Percentiles rank a stretch among this genome's conserved stretches.
Evolutionary conservation across 257 asterid genomes (phyloP).

Genomic region (Solanum chiquidenum): DNA sequence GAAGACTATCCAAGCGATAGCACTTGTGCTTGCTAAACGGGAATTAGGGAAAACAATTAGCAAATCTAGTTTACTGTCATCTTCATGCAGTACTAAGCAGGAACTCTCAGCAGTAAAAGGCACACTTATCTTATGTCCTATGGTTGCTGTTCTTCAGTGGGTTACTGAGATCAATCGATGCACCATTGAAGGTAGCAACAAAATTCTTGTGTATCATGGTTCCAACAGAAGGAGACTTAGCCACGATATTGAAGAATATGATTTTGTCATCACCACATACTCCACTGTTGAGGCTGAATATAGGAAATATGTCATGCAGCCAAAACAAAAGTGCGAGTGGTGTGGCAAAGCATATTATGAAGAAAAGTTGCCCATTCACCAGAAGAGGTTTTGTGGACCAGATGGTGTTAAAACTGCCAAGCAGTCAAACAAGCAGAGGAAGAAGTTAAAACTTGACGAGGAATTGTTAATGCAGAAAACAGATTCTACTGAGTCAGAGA

Average conservation of each 20-base stretch:
- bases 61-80: conserved; percentile 16
- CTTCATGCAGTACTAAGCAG: conserved; percentile 36
- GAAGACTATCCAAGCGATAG: conserved; percentile 86
- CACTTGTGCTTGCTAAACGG: conserved; percentile 77
- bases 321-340: background rate
- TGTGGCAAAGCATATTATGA: background rate
- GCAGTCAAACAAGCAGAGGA: conserved; percentile 71
- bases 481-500: conserved; percentile 11
- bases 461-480: conserved; percentile 12
- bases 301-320: conserved; percentile 13
- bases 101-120: conserved; percentile 49
- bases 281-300: conserved; percentile 77
- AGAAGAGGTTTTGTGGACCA: background rate
- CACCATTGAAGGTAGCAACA: conserved; percentile 66
- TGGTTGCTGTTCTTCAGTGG: conserved; percentile 86
- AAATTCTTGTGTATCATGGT: conserved; percentile 82
- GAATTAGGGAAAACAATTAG: conserved; percentile 26
- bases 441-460: conserved; percentile 14
- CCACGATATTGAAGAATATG: conserved; percentile 52
- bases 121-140: conserved; percentile 82
- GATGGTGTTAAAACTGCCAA: conserved; percentile 10
- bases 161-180: conserved; percentile 72
- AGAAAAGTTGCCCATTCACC: background rate
- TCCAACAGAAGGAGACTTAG: conserved; percentile 46
- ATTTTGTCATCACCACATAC: conserved; percentile 82